Percentiles rank a stretch among this genome's conserved stretches.
phyloP scores from a whole-genome alignment of 2,329 filamentous ascomycete genomes.

The Fusarium torulosum region DNA sequence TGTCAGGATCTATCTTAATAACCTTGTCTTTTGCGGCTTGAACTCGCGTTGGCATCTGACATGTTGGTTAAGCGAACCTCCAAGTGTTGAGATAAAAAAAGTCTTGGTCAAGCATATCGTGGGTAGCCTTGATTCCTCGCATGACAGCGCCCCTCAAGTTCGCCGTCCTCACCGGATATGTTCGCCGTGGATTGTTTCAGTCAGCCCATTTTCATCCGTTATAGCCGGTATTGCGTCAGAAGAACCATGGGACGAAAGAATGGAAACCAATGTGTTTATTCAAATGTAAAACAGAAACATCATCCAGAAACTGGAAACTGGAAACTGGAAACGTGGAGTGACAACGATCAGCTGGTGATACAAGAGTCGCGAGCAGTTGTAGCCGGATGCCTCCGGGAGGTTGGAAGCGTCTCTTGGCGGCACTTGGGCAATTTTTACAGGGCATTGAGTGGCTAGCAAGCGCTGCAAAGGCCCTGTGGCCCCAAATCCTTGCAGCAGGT shows the following conservation, averaged over 20 bases:
- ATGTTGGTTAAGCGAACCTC: constrained; percentile 19
- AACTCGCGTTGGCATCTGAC: constrained; percentile 26
- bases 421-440: constrained; percentile 23
- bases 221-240: constrained; percentile 30
- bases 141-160: constrained; percentile 22
- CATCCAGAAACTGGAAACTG: constrained; percentile 14
- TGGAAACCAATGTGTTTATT: constrained; percentile 15
- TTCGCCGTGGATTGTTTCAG: constrained; percentile 30
- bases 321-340: constrained; percentile 25
- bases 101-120: constrained; percentile 15
- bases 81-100: constrained; percentile 5
- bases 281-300: constrained; percentile 39
- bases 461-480: constrained; percentile 23
- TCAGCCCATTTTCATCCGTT: constrained; percentile 36
- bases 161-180: constrained; percentile 13
- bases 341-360: constrained; percentile 27
- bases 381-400: constrained; percentile 43
- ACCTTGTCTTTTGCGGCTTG: constrained; percentile 17
- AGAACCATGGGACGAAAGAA: constrained; percentile 25
- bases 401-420: constrained; percentile 36
- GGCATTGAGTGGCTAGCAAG: constrained; percentile 42
- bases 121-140: constrained; percentile 20
- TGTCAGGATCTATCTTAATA: constrained; percentile 25
- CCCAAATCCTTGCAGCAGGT: constrained; percentile 26
- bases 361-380: constrained; percentile 21